Evolutionary conservation across 2,329 filamentous ascomycete species (phyloP), one percentile per base, ranked within the genome.

Genomic region (Eutypella sp.): DNA sequence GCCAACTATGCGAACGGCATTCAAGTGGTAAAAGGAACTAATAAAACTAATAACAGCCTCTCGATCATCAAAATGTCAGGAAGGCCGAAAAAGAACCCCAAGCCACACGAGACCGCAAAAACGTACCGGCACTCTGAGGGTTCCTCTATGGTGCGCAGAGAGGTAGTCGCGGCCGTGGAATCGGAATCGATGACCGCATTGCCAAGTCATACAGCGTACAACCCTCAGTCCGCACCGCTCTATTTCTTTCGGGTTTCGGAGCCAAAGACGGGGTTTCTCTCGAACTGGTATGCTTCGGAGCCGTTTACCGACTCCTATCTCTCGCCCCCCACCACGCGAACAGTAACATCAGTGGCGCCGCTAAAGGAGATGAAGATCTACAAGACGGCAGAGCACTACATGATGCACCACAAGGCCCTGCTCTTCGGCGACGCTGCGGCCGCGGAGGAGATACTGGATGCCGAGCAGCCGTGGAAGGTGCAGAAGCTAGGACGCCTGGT

Each of bases 401-500:
- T 60, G 55, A 57, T 58, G 57, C 48, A 59, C 50, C 50, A 53
- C 29, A 57, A 59, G 20, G 56, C 55, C 2, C 43, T 44, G 8
- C 51, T 56, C 37, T 56, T 60, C 50, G 37, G 37, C 40, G 75
- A 78, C 54, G 22, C 53, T 0, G 60, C 64, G 9, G 65, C 65
- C 11, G 79, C 73, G 2, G 56, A 63, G 18, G 27, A 69, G 27
- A 76, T 85, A 63, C 73, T 83, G 27, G 49, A 58, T 23, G 72
- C 71, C 6, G 56, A 37, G 1, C 59, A 67, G 45, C 79, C 80
- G 0, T 67, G 66, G 24, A 55, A 70, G 24, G 75, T 75, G 47
- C 80, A 78, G 51, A 59, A 60, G 0, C 68, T 86, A 0, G 83
- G 83, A 0, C 69, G 82, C 20, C 61, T 67, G 43, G 78, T 85